Evolutionary conservation across 305 asterid species (phyloP).

Genomic region (Rubia balearica): DNA sequence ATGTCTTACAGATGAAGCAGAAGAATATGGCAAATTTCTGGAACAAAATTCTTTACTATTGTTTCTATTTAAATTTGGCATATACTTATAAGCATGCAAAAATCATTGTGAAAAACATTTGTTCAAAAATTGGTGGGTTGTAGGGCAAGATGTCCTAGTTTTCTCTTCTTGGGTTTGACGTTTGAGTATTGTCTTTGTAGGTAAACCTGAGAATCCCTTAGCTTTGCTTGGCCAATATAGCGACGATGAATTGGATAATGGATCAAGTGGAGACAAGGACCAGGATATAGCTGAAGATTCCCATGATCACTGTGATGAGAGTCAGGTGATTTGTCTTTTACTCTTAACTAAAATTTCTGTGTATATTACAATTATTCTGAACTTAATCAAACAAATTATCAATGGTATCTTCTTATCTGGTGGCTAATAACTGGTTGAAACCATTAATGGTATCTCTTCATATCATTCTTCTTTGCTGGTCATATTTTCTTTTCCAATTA

Average conservation of each 20-base stretch:
- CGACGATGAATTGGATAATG: conserved; percentile 80
- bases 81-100: conserved; percentile 12
- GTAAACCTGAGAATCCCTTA: conserved; percentile 67
- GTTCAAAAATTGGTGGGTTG: conserved; percentile 15
- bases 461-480: neutral
- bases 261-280: conserved; percentile 31
- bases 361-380: neutral
- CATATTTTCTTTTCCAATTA: neutral
- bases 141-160: conserved; percentile 13
- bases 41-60: neutral
- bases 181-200: conserved; percentile 42
- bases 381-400: neutral
- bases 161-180: conserved; percentile 33
- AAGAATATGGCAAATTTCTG: conserved; percentile 7
- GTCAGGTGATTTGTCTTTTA: conserved; percentile 44
- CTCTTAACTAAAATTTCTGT: neutral
- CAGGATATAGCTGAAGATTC: conserved; percentile 36
- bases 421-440: neutral
- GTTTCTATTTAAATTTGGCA: neutral
- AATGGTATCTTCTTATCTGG: neutral
- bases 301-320: conserved; percentile 32
- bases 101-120: conserved; percentile 21
- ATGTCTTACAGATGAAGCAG: conserved; percentile 63
- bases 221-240: conserved; percentile 89
- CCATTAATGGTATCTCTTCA: neutral